phyloP scores from a whole-genome alignment of 1,284 basidiomycete genomes.

The Pyrrhoderma noxium region DNA sequence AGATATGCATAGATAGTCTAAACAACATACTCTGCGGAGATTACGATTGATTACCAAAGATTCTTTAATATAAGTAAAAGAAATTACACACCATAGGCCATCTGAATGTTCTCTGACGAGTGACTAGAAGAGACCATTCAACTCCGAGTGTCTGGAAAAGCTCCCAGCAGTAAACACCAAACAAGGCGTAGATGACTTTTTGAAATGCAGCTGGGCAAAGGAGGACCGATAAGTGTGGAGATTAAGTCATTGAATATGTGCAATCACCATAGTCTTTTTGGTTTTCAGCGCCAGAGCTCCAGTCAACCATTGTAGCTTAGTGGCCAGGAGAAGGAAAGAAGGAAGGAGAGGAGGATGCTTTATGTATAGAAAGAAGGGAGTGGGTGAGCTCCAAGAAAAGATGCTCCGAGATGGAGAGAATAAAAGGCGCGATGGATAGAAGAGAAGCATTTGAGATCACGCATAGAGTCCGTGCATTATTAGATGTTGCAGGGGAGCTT shows the following conservation, averaged over 20 bases:
- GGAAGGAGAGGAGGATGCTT: background rate
- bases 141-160: conserved; percentile 53
- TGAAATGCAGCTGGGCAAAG: conserved; percentile 43
- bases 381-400: background rate
- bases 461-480: no score
- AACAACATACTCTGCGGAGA: conserved; percentile 9
- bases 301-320: conserved; percentile 41
- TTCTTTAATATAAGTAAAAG: background rate
- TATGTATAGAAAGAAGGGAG: background rate
- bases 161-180: conserved; percentile 64
- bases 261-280: conserved; percentile 42
- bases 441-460: no score
- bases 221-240: background rate
- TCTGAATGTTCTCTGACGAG: conserved; percentile 44
- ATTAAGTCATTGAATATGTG: background rate
- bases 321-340: background rate
- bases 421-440: background rate
- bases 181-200: conserved; percentile 50
- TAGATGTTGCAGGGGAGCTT: no score
- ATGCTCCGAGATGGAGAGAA: background rate
- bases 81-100: conserved; percentile 48
- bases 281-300: conserved; percentile 47
- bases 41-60: conserved; percentile 2
- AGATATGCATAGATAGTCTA: background rate
- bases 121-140: conserved; percentile 48